Conservation (phyloP, 2,329 filamentous ascomycete genomes). For the Phoma herbarum region DNA sequence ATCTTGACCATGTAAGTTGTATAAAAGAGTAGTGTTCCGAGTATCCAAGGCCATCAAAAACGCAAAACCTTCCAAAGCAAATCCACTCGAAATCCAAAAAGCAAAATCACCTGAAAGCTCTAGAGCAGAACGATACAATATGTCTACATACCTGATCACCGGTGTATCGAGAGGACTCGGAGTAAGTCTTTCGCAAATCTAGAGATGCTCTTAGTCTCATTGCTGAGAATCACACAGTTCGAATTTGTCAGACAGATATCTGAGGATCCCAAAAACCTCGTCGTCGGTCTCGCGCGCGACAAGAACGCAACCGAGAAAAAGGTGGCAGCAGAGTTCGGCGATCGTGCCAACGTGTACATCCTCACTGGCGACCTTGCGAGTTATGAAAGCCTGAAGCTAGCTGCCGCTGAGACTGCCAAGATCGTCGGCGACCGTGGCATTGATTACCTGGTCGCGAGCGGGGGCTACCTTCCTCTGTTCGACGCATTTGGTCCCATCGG, state of each 20-base stretch:
- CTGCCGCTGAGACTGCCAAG: conserved; percentile 29
- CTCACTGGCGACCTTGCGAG: conserved; percentile 35
- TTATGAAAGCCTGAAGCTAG: conserved; percentile 32
- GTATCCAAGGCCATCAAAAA: not conserved
- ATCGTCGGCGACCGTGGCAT: conserved; percentile 43
- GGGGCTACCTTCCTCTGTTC: conserved; percentile 46
- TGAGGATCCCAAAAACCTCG: conserved; percentile 44
- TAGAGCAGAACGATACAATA: conserved; percentile 13
- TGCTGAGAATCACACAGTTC: conserved; percentile 49
- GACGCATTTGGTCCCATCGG: conserved; percentile 48
- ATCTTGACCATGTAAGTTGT: not conserved
- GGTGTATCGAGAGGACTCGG: conserved; percentile 41
- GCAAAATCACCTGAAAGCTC: not conserved
- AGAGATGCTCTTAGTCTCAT: not conserved
- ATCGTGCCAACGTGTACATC: conserved; percentile 33
- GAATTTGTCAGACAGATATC: conserved; percentile 61
- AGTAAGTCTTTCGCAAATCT: conserved; percentile 25
- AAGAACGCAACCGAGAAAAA: conserved; percentile 57
- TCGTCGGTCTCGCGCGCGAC: conserved; percentile 45
- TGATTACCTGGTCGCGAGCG: conserved; percentile 65
- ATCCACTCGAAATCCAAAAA: not conserved
- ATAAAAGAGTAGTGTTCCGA: not conserved
- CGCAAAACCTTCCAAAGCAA: not conserved
- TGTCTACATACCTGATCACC: conserved; percentile 42
- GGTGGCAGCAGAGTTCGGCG: conserved; percentile 53